Conservation (phyloP, 2,329 filamentous ascomycete species). For the Rutstroemia sp. region DNA sequence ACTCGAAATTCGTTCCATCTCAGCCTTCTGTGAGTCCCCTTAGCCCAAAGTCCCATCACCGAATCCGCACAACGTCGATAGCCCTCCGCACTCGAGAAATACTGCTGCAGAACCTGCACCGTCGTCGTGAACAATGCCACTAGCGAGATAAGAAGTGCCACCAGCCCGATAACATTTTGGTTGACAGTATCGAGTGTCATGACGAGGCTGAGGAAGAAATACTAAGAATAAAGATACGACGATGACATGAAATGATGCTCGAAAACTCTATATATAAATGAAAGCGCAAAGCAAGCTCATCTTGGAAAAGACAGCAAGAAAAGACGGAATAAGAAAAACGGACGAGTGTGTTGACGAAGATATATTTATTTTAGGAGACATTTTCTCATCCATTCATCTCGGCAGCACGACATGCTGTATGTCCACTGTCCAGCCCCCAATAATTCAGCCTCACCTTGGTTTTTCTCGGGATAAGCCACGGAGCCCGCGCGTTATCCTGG, state of each 20-base stretch:
- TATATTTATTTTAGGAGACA: neutral
- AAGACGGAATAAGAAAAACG: neutral
- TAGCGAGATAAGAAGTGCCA: slow-evolving; percentile 31
- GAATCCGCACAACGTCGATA: slow-evolving; percentile 19
- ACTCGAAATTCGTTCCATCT: slow-evolving; percentile 30
- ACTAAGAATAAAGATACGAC: neutral
- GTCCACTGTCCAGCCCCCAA: neutral
- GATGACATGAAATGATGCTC: neutral
- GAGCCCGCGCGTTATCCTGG: neutral
- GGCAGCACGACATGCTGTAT: neutral
- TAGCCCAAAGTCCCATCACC: slow-evolving; percentile 30
- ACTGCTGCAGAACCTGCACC: slow-evolving; percentile 31
- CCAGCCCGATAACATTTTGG: slow-evolving; percentile 26
- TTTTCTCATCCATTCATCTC: neutral
- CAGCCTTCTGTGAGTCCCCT: slow-evolving; percentile 27
- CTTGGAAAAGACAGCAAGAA: neutral
- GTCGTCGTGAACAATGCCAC: slow-evolving; percentile 30
- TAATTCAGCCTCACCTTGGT: slow-evolving; percentile 2
- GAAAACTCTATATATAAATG: neutral
- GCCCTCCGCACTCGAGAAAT: slow-evolving; percentile 33
- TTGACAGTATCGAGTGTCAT: slow-evolving; percentile 19
- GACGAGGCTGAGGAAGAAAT: neutral
- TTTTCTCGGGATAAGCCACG: neutral
- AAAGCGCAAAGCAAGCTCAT: neutral
- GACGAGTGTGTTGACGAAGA: neutral